Evolutionary conservation across 495 filamentous ascomycete species (phyloP).

Genomic region (Penicillium bovifimosum): DNA sequence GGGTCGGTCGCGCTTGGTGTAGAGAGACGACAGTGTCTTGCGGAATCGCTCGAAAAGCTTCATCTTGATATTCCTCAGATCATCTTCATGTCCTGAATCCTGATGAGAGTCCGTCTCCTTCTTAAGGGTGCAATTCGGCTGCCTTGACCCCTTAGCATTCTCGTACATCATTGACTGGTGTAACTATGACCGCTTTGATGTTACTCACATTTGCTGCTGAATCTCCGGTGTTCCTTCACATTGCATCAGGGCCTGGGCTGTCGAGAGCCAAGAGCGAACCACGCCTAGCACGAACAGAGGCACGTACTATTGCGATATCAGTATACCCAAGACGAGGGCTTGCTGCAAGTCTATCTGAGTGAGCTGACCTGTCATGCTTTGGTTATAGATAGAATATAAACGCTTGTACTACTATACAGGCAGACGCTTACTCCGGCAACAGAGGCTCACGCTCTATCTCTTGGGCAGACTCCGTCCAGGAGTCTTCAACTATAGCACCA

Average conservation of each 20-base stretch:
- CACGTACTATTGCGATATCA: background rate
- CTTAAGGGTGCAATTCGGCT: background rate
- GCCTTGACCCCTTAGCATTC: background rate
- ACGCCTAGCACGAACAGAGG: too few relatives aligned
- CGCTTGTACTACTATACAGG: background rate
- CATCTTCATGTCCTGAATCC: background rate
- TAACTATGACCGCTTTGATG: background rate
- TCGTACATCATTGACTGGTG: background rate
- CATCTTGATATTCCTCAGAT: background rate
- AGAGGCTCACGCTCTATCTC: constrained; percentile 8
- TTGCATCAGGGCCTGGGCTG: background rate
- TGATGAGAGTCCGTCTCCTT: background rate
- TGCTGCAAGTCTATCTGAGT: background rate
- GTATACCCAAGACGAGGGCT: background rate
- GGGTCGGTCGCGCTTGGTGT: background rate
- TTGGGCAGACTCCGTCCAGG: constrained; percentile 5
- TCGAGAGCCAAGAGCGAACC: too few relatives aligned
- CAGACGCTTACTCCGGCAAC: background rate
- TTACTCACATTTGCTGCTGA: background rate
- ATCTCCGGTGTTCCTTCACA: background rate
- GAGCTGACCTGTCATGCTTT: background rate
- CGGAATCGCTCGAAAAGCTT: constrained; percentile 2
- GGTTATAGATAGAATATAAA: background rate
- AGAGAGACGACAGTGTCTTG: background rate
- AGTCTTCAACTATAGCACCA: background rate